Base-by-base conservation (phyloP, 495 filamentous ascomycete genomes). In the Podospora anserina region DNA sequence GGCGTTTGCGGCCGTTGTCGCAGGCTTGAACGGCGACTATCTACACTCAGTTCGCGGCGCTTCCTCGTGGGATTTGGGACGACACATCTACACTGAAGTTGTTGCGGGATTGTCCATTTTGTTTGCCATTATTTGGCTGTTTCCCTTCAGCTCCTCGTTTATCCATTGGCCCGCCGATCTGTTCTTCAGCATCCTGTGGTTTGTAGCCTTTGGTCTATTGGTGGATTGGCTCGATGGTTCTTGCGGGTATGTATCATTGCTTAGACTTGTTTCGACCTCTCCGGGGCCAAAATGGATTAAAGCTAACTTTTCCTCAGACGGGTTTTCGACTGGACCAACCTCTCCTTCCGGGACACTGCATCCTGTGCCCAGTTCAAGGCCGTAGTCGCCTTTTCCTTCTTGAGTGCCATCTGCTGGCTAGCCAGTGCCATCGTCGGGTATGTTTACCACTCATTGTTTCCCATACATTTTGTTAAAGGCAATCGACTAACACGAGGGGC, bases 311-410 rank as follows among this genome's bases (percentile, higher is more conserved):
- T 3, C 1, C 15, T 11, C 39, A 49, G 39, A 16, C 2, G 39
- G 9, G 39, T 49, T 13, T 94, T 97, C 5, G 91, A 98, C 77
- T 96, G 95, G 63, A 90, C 93, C 72, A 92, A 96, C 74, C 91
- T 98, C 58, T 92, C 91, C 2, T 93, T 93, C 5, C 88, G 96
- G 71, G 90, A 88, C 66, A 87, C 86, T 57, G 93, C 82, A 4
- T 74, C 78, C 9, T 92, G 89, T 72, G 76, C 82, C 49, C 81
- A 86, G 65, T 90, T 86, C 88, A 91, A 89, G 77, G 86, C 89
- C 16, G 82, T 84, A 49, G 82, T 89, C 70, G 89, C 88, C 0
- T 91, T 91, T 77, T 79, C 81, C 68, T 91, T 91, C 76, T 70
- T 91, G 64, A 86, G 86, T n/a, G 88, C 88, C 44, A 83, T 88